Base-by-base conservation (phyloP, 208 protist species). In the Crithidia fasciculata region DNA sequence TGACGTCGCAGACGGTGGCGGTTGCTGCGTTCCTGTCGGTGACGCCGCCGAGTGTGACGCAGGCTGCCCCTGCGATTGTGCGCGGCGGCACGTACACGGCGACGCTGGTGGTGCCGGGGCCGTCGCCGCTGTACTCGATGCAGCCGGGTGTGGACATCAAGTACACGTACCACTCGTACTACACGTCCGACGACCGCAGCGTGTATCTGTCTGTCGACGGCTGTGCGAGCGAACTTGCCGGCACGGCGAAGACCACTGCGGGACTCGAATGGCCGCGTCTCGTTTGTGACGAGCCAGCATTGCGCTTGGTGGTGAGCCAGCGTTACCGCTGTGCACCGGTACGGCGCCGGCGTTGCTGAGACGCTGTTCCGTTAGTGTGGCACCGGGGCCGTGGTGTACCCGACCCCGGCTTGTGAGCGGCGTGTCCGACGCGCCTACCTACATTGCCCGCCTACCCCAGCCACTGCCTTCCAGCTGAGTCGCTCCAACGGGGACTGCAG, bases 61-160 rank as follows among this genome's bases (percentile, higher is more conserved):
- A 69, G 16, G 73, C 79, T 10, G 65, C 76, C 64, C 85, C 86
- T 19, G 83, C 80, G 12, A 65, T 88, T 58, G 81, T 93, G 41
- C 71, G 53, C 15, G 73, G 71, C 18, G 83, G 78, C 28, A 37
- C 65, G 2, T 93, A 86, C 68, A 69, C 37, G 12, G 82, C 78
- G 62, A 90, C 74, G 16, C 67, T 92, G 39, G 73, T 73, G 36
- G 72, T 84, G 53, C 5, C 55, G 0, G 78, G 72, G 36, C 37
- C 45, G 55, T n/a, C 57, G 16, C 79, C 78, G 55, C 53, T 86
- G 18, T 93, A 93, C 76, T 93, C 88, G 49, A 80, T 93, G 70
- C 43, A 81, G 15, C 73, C 66, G 16, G 80, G 80, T 28, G 78
- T 61, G 18, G 88, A 93, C 62, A 58, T 52, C 37, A 18, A 61